Base-by-base conservation (phyloP, 805 yeast species). In the Kodamaea kaohsiungensis region DNA sequence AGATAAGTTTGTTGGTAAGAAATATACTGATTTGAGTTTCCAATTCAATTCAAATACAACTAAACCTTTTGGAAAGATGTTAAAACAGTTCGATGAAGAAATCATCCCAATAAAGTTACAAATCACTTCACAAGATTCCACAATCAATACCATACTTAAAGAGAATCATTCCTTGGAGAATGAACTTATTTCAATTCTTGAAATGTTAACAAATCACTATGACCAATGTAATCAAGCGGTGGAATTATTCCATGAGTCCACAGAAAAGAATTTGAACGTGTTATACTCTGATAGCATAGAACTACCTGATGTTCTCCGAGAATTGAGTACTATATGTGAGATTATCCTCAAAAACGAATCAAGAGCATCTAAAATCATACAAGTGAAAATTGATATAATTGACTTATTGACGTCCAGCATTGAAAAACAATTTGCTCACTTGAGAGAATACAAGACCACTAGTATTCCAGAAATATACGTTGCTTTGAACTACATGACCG, bases 151-250 rank as follows among this genome's bases (percentile, higher is more conserved):
- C 12, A 61, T 72, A 2, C 51, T 71, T 25, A 69, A 70, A 53
- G 82, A 80, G 51, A 83, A 81, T 56, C 61, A 69, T 13, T 72
- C 75, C 1, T 63, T 84, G 48, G 96, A 90, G 52, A 77, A 79
- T 54, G 95, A 88, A 51, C 77, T 90, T 68, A 96, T 89, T 0
- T 77, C 80, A 1, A 73, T 87, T 15, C 71, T 92, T 35, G 85
- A 84, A 53, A 83, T 91, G 62, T 72, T 91, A 47, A 87, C 96
- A 9, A 83, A 82, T 52, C 97, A 91, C 70, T 90, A 85, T 62
- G 97, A 91, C 67, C 91, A 89, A 64, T 88, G 96, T 60, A 61
- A 72, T 10, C 71, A 80, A 56, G 88, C 83, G 8, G 63, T 72
- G 2, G 69, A 70, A 3, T 56, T 73, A 6, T 68, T 79, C n/a